A percentile compares a stretch with the other conserved stretches of the same genome.
Conservation (phyloP, 805 yeast genomes). For the Candida cerambycidarum region DNA sequence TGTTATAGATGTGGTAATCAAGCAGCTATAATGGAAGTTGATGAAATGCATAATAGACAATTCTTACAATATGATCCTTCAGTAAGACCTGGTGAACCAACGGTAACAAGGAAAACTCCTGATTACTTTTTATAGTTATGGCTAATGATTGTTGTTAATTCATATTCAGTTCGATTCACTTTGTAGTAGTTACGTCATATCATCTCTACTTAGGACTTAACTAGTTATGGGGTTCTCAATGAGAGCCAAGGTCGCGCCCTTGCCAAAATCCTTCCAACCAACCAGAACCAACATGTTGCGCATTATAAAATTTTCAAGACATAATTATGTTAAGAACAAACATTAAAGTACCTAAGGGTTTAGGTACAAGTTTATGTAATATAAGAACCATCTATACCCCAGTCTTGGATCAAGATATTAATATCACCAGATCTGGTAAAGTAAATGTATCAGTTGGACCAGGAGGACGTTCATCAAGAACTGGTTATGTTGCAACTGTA, state of each 20-base stretch:
- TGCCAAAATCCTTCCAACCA: conserved; percentile 21
- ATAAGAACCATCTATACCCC: conserved; percentile 40
- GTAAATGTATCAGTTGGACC: conserved; percentile 68
- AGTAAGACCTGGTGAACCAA: conserved; percentile 97
- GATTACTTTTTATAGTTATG: conserved; percentile 75
- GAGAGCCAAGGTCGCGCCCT: conserved; percentile 7
- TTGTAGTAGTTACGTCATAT: no score
- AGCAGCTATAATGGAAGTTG: conserved; percentile 98
- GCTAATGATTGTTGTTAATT: conserved; percentile 5
- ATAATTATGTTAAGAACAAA: conserved; percentile 11
- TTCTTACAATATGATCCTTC: conserved; percentile 95
- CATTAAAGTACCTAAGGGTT: no score
- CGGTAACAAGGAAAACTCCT: conserved; percentile 94
- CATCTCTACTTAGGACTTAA: no score
- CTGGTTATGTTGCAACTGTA: conserved; percentile 86
- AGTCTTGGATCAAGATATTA: conserved; percentile 55
- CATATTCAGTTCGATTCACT: background rate
- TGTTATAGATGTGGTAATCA: conserved; percentile 98
- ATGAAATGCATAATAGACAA: conserved; percentile 87
- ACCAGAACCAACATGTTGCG: conserved; percentile 24
- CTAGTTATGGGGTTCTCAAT: no score
- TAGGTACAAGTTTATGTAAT: no score
- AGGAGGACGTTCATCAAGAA: conserved; percentile 82
- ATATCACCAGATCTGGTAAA: conserved; percentile 74
- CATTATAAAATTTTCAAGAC: conserved; percentile 11